A percentile compares a stretch with the other conserved stretches of the same genome.
Conservation (phyloP, 768 basidiomycete species). For the Hypholoma sublateritium region DNA sequence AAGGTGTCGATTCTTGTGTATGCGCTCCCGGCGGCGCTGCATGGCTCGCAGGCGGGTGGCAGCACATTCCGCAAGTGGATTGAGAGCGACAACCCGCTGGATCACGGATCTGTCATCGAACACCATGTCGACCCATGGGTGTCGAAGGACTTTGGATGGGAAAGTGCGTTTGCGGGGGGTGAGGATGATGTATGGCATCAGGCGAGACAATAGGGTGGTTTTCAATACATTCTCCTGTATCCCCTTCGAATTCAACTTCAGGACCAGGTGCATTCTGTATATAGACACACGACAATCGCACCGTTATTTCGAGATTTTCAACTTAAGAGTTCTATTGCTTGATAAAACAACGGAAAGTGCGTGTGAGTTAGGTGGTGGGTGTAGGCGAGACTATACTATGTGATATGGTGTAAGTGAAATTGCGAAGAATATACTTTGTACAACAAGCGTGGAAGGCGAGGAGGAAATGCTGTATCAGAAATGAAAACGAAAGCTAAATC, state of each 20-base stretch:
- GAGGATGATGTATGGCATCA: neutral
- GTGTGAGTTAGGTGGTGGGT: neutral
- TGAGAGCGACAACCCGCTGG: slow-evolving; percentile 18
- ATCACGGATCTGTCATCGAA: slow-evolving; percentile 14
- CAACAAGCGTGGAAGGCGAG: neutral
- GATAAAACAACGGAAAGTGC: neutral
- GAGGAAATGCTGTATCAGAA: slow-evolving; percentile 1
- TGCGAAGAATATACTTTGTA: slow-evolving; percentile 2
- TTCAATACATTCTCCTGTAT: neutral
- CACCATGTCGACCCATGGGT: neutral
- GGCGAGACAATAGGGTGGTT: neutral
- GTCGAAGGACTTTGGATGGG: neutral
- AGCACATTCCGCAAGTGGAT: slow-evolving; percentile 23
- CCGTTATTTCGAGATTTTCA: no score
- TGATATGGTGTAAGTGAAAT: neutral
- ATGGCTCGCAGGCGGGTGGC: neutral
- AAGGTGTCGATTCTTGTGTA: slow-evolving; percentile 18
- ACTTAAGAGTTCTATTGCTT: no score
- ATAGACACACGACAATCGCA: neutral
- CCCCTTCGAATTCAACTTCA: neutral
- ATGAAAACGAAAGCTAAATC: slow-evolving; percentile 2
- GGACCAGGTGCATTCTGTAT: neutral
- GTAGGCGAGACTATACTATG: neutral
- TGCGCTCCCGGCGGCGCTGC: neutral
- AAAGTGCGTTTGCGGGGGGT: neutral